Conservation (phyloP, 352 stramenopile species). For the Globisporangium abappressorium region DNA sequence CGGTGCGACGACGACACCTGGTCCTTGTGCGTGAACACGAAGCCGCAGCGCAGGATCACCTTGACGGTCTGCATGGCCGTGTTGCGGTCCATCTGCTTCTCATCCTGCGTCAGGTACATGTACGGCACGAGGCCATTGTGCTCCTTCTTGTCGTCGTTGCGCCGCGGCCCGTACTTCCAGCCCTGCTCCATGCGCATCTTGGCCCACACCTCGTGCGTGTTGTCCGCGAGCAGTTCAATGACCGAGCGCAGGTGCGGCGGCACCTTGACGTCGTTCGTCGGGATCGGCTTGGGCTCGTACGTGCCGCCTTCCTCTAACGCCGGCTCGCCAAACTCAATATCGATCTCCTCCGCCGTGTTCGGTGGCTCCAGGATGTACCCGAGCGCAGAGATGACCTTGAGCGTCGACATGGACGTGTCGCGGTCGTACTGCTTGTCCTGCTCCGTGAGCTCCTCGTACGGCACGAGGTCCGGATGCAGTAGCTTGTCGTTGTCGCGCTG, state of each 20-base stretch:
- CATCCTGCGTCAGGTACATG: slow-evolving; percentile 7
- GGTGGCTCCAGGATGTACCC: slow-evolving; percentile 70
- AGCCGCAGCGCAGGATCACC: slow-evolving; percentile 70
- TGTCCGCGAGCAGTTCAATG: slow-evolving; percentile 74
- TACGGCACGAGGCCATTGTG: slow-evolving; percentile 37
- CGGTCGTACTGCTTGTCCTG: slow-evolving; percentile 81
- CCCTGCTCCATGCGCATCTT: slow-evolving; percentile 79
- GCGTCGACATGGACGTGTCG: slow-evolving; percentile 71
- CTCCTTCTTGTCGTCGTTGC: slow-evolving; percentile 63
- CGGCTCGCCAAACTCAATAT: slow-evolving; percentile 55
- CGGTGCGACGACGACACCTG: slow-evolving; percentile 29
- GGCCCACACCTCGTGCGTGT: slow-evolving; percentile 82
- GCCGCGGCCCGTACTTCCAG: slow-evolving; percentile 69
- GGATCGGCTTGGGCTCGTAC: slow-evolving; percentile 27
- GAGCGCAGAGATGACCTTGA: slow-evolving; percentile 76
- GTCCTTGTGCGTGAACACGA: slow-evolving; percentile 65
- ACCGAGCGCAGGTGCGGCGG: slow-evolving; percentile 55
- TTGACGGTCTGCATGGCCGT: slow-evolving; percentile 83
- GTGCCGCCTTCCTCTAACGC: slow-evolving; percentile 45
- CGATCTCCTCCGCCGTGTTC: slow-evolving; percentile 40
- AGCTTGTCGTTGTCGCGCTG: too few relatives aligned
- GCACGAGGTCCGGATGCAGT: slow-evolving; percentile 34
- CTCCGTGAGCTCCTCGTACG: slow-evolving; percentile 71
- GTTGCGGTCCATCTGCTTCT: slow-evolving; percentile 85
- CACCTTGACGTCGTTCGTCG: slow-evolving; percentile 56